Base-by-base conservation (phyloP, 2,329 filamentous ascomycete genomes). In the Tolypocladium album region DNA sequence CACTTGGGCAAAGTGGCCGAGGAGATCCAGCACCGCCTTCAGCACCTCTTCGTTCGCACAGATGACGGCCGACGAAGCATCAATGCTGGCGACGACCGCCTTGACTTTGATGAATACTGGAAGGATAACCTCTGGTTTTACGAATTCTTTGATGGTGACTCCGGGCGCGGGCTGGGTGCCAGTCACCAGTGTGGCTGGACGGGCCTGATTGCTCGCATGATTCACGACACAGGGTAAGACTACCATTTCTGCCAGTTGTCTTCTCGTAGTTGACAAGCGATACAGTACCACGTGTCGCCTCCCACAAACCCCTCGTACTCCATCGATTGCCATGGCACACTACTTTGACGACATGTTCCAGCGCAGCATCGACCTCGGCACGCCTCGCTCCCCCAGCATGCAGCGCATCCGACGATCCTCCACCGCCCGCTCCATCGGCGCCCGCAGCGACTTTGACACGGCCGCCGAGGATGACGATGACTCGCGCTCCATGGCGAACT, bases 161-260 rank as follows among this genome's bases (percentile, higher is more conserved):
- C 81, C 57, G 93, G 93, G 17, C 88, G 92, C 65, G 93, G 94
- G 20, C 82, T 97, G 1, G 93, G 93, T 60, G 91, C 93, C 43
- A 93, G 88, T 56, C 94, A 97, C 74, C 94, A 97, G 74, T 96
- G 91, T 70, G 93, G 93, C 57, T 97, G 94, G 93, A 97, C 93
- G 43, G 93, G 93, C 31, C 75, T 97, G 66, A 92, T 97, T 72
- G 93, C 93, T 34, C 92, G 95, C 75, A 89, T 97, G 85, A 97
- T 97, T 62, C 93, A 97, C 68, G 94, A 97, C 70, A 97, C 93
- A 66, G 93, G 92, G 90, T 94, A 86, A 78, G 87, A 8, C 6
- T 55, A 9, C 11, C 31, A 13, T n/a, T 55, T 11, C 31, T 22
- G 50, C 36, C 4, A 36, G 7, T 5, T 20, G 34, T 36, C 1